These are phyloP conservation scores for Ustilago shanxiensis DNA, from an alignment of 1,284 basidiomycete genomes.

Conservation along the genomic window DNA sequence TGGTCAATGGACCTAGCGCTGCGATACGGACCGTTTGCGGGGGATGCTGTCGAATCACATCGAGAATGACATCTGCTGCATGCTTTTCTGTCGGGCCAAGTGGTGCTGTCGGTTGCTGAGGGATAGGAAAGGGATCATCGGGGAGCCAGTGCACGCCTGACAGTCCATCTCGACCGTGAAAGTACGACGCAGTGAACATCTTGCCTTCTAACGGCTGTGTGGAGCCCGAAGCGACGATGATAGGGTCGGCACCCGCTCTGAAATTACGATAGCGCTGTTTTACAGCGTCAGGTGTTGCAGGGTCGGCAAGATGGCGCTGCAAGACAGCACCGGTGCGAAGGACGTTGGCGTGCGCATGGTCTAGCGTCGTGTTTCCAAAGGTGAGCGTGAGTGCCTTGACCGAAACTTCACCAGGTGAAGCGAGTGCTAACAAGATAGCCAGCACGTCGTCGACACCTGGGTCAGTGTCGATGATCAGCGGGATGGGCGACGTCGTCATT, in stretches of 20 bases:
- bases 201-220: slow-evolving; percentile 79
- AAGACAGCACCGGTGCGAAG: slow-evolving; percentile 76
- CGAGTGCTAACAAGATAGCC: slow-evolving; percentile 74
- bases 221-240: slow-evolving; percentile 52
- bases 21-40: slow-evolving; percentile 82
- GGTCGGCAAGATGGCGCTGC: slow-evolving; percentile 77
- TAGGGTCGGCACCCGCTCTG: slow-evolving; percentile 22
- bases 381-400: slow-evolving; percentile 78
- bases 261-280: slow-evolving; percentile 68
- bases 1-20: slow-evolving; percentile 88
- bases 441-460: slow-evolving; percentile 88
- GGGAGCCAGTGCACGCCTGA: slow-evolving; percentile 57
- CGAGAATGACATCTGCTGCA: slow-evolving; percentile 77
- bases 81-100: slow-evolving; percentile 74
- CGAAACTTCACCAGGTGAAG: slow-evolving; percentile 54
- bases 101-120: slow-evolving; percentile 27
- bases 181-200: slow-evolving; percentile 85
- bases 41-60: slow-evolving; percentile 77
- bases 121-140: slow-evolving; percentile 59
- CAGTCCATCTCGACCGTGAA: slow-evolving; percentile 67
- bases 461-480: slow-evolving; percentile 66
- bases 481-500: slow-evolving; percentile 20
- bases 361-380: slow-evolving; percentile 71
- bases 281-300: slow-evolving; percentile 70
- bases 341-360: slow-evolving; percentile 74